Evolutionary conservation across 805 yeast species (phyloP).

Genomic region (Pichia occidentalis): DNA sequence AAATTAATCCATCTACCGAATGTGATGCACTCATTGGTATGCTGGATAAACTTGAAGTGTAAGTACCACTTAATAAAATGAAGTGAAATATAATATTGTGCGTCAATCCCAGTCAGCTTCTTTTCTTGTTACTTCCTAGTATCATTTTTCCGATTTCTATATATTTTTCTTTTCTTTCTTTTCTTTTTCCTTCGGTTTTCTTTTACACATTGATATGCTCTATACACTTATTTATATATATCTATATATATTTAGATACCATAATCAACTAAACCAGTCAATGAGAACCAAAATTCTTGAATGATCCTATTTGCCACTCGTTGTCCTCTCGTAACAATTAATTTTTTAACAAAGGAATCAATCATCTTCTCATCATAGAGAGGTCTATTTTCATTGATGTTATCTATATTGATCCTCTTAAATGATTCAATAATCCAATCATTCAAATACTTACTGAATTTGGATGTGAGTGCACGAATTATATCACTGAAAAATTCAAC

Average conservation of each 20-base stretch:
- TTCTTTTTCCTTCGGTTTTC: background rate
- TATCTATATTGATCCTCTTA: slow-evolving; percentile 23
- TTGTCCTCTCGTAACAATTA: slow-evolving; percentile 59
- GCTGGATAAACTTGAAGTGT: slow-evolving; percentile 32
- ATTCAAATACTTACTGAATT: slow-evolving; percentile 36
- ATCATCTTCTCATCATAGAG: slow-evolving; percentile 23
- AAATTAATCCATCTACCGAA: slow-evolving; percentile 53
- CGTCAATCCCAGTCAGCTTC: too few relatives aligned
- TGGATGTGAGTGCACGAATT: slow-evolving; percentile 34
- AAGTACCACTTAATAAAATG: too few relatives aligned
- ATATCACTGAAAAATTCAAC: slow-evolving; percentile 52
- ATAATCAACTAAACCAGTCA: slow-evolving; percentile 48
- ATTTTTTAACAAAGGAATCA: slow-evolving; percentile 45
- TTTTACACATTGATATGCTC: background rate
- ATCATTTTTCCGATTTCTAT: background rate
- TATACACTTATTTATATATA: background rate
- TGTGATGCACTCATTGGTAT: slow-evolving; percentile 48
- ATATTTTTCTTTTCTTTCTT: slow-evolving; percentile 2
- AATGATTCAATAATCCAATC: slow-evolving; percentile 39
- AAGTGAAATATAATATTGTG: background rate
- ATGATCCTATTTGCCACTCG: slow-evolving; percentile 51
- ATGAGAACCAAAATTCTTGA: slow-evolving; percentile 58
- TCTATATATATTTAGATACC: slow-evolving; percentile 7
- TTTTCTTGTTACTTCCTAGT: background rate
- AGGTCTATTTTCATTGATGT: slow-evolving; percentile 21